These are phyloP conservation scores for Solanum pinnatisectum DNA, from an alignment of 257 asterid genomes.

Conservation along the genomic window DNA sequence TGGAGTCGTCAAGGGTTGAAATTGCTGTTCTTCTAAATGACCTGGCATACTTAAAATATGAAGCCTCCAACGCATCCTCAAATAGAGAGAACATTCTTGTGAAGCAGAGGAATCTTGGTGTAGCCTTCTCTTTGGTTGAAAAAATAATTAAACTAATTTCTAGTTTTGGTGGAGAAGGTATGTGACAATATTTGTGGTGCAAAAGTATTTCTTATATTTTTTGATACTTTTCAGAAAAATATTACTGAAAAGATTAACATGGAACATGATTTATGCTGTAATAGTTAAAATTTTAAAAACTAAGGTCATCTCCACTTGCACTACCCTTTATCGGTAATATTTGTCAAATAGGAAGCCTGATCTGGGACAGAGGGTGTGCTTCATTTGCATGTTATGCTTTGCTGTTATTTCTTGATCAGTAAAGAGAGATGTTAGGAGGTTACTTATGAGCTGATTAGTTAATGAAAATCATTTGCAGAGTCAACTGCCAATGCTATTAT, in stretches of 20 bases:
- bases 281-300: neutral
- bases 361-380: neutral
- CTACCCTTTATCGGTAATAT: neutral
- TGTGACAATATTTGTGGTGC: neutral
- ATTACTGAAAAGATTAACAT: neutral
- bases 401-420: neutral
- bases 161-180: slow-evolving; percentile 62
- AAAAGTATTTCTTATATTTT: neutral
- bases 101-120: slow-evolving; percentile 63
- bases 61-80: slow-evolving; percentile 39
- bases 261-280: neutral
- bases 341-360: neutral
- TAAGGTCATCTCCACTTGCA: neutral
- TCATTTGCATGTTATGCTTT: neutral
- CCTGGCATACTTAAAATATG: slow-evolving; percentile 72
- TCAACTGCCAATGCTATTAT: slow-evolving; percentile 27
- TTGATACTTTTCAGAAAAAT: neutral
- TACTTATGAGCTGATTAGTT: neutral
- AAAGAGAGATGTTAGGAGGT: neutral
- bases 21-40: slow-evolving; percentile 84
- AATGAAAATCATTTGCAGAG: slow-evolving; percentile 19
- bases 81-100: slow-evolving; percentile 30
- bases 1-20: slow-evolving; percentile 91
- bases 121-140: slow-evolving; percentile 74
- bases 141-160: slow-evolving; percentile 69